A percentile compares a stretch with the other conserved stretches of the same genome.
These are phyloP conservation scores for Gonapodya prolifera DNA, from an alignment of 192 early-diverging fungal genomes.

Conservation along the genomic window DNA sequence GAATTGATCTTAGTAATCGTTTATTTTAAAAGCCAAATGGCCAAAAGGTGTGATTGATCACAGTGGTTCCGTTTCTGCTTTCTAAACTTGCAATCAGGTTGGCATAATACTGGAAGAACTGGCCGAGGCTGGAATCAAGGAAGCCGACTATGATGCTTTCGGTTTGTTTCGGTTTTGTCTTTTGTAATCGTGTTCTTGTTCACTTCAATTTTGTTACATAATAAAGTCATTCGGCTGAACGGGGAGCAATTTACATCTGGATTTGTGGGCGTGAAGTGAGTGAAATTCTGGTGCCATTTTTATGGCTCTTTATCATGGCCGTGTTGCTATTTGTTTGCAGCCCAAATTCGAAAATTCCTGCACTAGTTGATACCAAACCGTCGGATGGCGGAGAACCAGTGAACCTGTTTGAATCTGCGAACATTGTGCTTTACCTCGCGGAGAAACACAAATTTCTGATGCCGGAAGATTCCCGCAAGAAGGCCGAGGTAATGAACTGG, in stretches of 20 bases:
- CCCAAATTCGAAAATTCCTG: conserved; percentile 4
- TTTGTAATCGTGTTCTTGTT: not conserved
- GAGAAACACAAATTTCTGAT: not conserved
- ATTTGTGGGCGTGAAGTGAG: not conserved
- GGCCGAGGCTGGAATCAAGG: not conserved
- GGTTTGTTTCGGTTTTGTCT: not conserved
- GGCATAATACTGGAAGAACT: conserved; percentile 2
- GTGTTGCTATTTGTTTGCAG: too few species aligned
- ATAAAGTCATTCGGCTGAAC: not conserved
- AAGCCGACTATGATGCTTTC: not conserved
- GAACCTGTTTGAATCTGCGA: not conserved
- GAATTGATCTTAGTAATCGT: not conserved
- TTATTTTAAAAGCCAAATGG: not conserved
- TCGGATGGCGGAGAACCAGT: not conserved
- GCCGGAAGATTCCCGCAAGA: not conserved
- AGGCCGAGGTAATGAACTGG: conserved; percentile 6
- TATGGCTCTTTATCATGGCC: too few species aligned
- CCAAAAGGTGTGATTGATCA: not conserved
- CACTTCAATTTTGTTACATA: not conserved
- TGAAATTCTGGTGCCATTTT: too few species aligned
- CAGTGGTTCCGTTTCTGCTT: too few species aligned
- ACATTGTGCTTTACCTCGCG: conserved; percentile 1
- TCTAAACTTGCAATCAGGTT: not conserved
- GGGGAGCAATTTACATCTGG: not conserved
- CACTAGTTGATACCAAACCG: not conserved